Percentiles rank a stretch among this genome's conserved stretches.
Conservation (phyloP, 2,329 filamentous ascomycete species). For the Rutstroemia sydowiana region DNA sequence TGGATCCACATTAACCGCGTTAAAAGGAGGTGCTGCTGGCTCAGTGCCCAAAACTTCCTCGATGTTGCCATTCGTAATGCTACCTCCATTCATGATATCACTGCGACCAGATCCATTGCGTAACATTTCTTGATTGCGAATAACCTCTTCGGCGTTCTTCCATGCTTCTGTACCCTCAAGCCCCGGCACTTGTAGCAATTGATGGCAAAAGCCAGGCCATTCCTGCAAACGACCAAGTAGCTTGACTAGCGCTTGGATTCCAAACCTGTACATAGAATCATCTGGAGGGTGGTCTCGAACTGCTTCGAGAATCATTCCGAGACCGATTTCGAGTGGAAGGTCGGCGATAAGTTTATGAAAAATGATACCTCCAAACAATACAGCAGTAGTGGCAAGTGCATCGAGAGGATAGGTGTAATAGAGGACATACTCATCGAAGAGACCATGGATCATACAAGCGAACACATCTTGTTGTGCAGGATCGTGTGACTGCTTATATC, state of each 20-base stretch:
- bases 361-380: constrained; percentile 94
- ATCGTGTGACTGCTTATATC: constrained; percentile 82
- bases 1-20: constrained; percentile 69
- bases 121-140: constrained; percentile 57
- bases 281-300: constrained; percentile 78
- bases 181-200: constrained; percentile 73
- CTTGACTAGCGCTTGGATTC: constrained; percentile 88
- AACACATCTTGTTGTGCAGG: constrained; percentile 88
- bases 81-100: constrained; percentile 38
- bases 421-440: constrained; percentile 95
- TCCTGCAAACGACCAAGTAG: constrained; percentile 76
- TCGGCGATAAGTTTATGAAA: constrained; percentile 86
- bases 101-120: constrained; percentile 46
- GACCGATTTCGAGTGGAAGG: constrained; percentile 84
- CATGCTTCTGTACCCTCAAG: constrained; percentile 80
- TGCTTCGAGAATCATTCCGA: constrained; percentile 96
- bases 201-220: constrained; percentile 91
- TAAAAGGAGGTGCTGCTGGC: constrained; percentile 62
- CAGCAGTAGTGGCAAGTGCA: constrained; percentile 87
- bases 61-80: constrained; percentile 60
- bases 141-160: constrained; percentile 73
- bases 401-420: constrained; percentile 96
- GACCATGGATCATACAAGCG: constrained; percentile 94
- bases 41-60: constrained; percentile 56
- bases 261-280: constrained; percentile 96